phyloP scores from a whole-genome alignment of 331 rosid species.

The Pyracantha coccinea region DNA sequence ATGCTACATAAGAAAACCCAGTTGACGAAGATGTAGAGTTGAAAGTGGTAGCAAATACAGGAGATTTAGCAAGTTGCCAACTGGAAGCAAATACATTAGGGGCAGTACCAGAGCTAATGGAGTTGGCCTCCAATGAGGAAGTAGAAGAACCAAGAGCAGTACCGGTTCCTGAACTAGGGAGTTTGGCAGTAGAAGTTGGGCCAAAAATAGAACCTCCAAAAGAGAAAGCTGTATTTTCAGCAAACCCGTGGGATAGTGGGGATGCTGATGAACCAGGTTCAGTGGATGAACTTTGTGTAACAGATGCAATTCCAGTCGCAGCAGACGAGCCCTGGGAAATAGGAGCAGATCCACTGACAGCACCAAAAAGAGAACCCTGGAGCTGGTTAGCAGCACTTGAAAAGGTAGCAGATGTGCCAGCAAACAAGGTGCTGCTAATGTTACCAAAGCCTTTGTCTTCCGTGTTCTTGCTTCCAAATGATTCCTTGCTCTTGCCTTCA shows the following conservation, averaged over 20 bases:
- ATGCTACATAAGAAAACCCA: constrained; percentile 14
- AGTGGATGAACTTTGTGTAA: constrained; percentile 38
- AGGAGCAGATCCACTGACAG: constrained; percentile 32
- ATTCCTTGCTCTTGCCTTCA: constrained; percentile 27
- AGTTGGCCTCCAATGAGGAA: constrained; percentile 35
- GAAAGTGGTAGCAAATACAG: constrained; percentile 39
- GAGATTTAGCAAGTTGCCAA: constrained; percentile 49
- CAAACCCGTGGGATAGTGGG: constrained; percentile 35
- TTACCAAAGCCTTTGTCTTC: constrained; percentile 37
- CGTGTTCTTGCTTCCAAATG: constrained; percentile 25
- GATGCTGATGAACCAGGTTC: constrained; percentile 45
- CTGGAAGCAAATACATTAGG: constrained; percentile 36
- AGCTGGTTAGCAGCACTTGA: constrained; percentile 35
- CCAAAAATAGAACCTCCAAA: constrained; percentile 12
- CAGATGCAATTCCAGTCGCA: constrained; percentile 35
- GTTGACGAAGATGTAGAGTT: constrained; percentile 13
- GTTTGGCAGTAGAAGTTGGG: constrained; percentile 35
- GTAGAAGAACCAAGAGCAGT: constrained; percentile 39
- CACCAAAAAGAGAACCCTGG: constrained; percentile 22
- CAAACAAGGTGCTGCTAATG: constrained; percentile 24
- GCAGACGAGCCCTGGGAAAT: constrained; percentile 32
- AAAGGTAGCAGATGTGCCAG: constrained; percentile 32
- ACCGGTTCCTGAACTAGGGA: constrained; percentile 29
- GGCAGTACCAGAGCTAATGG: constrained; percentile 34
- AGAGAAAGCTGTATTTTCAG: constrained; percentile 13